A percentile compares a stretch with the other conserved stretches of the same genome.
Conservation (phyloP, 106 monocot species). For the Acorus gramineus region DNA sequence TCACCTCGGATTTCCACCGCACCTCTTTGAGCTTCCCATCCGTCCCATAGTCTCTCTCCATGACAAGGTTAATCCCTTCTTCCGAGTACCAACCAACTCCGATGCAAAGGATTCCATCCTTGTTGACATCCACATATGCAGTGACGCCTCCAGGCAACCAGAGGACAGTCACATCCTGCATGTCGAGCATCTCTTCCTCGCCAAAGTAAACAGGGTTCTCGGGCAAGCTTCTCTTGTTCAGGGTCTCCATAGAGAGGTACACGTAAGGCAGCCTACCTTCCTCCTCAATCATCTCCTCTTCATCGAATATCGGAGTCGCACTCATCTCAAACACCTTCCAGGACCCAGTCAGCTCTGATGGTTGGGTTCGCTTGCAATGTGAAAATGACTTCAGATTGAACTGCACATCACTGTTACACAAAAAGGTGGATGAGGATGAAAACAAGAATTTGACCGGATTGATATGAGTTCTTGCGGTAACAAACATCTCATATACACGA, state of each 20-base stretch:
- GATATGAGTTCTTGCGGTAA: too few species aligned
- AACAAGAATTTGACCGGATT: too few species aligned
- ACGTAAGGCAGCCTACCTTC: conserved; percentile 38
- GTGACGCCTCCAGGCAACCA: conserved; percentile 96
- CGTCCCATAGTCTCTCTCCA: conserved; percentile 95
- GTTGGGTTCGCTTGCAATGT: conserved; percentile 50
- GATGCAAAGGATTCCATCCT: conserved; percentile 73
- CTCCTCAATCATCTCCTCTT: conserved; percentile 4
- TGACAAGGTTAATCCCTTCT: conserved; percentile 90
- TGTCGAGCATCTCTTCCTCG: conserved; percentile 71
- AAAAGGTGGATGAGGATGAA: neutral
- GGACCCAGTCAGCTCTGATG: conserved; percentile 68
- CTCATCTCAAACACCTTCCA: conserved; percentile 89
- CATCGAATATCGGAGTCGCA: conserved; percentile 54
- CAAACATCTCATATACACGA: too few species aligned
- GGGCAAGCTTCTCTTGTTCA: conserved; percentile 83
- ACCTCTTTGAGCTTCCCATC: conserved; percentile 97
- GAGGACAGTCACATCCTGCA: conserved; percentile 72
- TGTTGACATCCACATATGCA: conserved; percentile 69
- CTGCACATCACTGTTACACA: conserved; percentile 26
- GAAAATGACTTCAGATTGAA: conserved; percentile 69
- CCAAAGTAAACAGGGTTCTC: conserved; percentile 48
- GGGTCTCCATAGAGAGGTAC: conserved; percentile 75
- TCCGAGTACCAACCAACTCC: conserved; percentile 95
- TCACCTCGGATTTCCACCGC: conserved; percentile 79